Evolutionary conservation across 2,329 filamentous ascomycete species (phyloP), one percentile per base, ranked within the genome.

Genomic region (Colletotrichum sp.): DNA sequence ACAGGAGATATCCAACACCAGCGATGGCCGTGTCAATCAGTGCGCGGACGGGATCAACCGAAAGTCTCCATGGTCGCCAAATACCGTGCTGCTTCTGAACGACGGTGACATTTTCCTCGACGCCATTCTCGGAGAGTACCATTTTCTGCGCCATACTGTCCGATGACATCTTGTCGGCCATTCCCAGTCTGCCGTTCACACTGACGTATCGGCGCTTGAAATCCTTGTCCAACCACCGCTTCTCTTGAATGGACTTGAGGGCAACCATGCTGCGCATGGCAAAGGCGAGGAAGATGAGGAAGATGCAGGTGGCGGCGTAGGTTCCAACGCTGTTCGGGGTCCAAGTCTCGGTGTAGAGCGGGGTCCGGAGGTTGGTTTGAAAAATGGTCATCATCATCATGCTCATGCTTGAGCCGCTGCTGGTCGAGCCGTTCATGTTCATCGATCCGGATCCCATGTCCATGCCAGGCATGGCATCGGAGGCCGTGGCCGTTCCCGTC

Each of bases 271-370:
- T 84, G 66, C 96, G 93, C 80, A 93, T 92, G 70, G 93, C 79
- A 74, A 92, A 87, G 74, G 92, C 92, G 66, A 98, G 91, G 58
- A 93, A 78, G 81, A 98, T 92, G 73, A 98, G 89, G 85, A 98
- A 98, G 82, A 98, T 94, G 86, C 96, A 98, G 33, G 95, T 98
- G 70, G 92, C 96, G 3, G 95, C 95, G 83, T 98, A 98, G 73
- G 89, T 86, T 78, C 93, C 95, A 8, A 88, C 86, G 43, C 86
- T 92, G 33, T 81, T 84, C 7, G 96, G 96, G 4, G 93, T 93
- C 95, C 96, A 98, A 66, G 87, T 82, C 27, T 84, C 82, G 18
- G 94, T 92, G 83, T 86, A 91, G 73, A 91, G 86, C 1, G 89
- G 81, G 6, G 89, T 90, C 67, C 79, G 78, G 63, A 82, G 84